Percentiles rank a stretch among this genome's conserved stretches.
These are phyloP conservation scores for Ganoderma lucidum DNA, from an alignment of 1,284 basidiomycete species.

Conservation along the genomic window DNA sequence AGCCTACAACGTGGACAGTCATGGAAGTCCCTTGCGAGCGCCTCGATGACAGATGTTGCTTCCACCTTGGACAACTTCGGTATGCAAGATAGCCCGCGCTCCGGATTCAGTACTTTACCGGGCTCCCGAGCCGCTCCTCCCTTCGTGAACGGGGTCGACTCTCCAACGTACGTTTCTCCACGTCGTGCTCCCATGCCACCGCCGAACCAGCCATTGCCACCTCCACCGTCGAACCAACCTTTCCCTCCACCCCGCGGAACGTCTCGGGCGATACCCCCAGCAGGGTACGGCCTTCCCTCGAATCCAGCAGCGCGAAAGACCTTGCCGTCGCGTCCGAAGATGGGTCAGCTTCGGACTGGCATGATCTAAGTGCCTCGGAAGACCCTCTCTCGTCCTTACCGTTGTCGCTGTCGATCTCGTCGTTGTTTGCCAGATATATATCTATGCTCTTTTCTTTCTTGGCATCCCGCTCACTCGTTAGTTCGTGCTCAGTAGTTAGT, in stretches of 20 bases:
- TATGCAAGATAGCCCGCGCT: slow-evolving; percentile 40
- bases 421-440: slow-evolving; percentile 8
- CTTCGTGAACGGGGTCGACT: slow-evolving; percentile 25
- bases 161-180: slow-evolving; percentile 28
- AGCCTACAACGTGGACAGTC: slow-evolving; percentile 32
- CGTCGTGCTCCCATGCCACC: slow-evolving; percentile 27
- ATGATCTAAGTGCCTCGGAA: slow-evolving; percentile 26
- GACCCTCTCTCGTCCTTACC: slow-evolving; percentile 7
- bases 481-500: slow-evolving; percentile 16
- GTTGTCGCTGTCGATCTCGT: slow-evolving; percentile 7
- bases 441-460: slow-evolving; percentile 15
- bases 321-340: slow-evolving; percentile 26
- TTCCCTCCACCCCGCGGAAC: slow-evolving; percentile 27
- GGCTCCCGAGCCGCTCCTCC: slow-evolving; percentile 11
- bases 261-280: slow-evolving; percentile 22
- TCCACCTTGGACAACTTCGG: slow-evolving; percentile 39
- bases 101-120: background rate
- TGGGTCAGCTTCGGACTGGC: slow-evolving; percentile 32
- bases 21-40: slow-evolving; percentile 39
- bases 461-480: slow-evolving; percentile 15
- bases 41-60: slow-evolving; percentile 36
- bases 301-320: slow-evolving; percentile 27
- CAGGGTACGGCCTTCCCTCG: slow-evolving; percentile 28
- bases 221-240: slow-evolving; percentile 23
- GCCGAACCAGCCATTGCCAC: slow-evolving; percentile 21